Percentiles rank a stretch among this genome's conserved stretches.
Conservation (phyloP, 2,329 filamentous ascomycete species). For the Teratosphaeriaceae sp. region DNA sequence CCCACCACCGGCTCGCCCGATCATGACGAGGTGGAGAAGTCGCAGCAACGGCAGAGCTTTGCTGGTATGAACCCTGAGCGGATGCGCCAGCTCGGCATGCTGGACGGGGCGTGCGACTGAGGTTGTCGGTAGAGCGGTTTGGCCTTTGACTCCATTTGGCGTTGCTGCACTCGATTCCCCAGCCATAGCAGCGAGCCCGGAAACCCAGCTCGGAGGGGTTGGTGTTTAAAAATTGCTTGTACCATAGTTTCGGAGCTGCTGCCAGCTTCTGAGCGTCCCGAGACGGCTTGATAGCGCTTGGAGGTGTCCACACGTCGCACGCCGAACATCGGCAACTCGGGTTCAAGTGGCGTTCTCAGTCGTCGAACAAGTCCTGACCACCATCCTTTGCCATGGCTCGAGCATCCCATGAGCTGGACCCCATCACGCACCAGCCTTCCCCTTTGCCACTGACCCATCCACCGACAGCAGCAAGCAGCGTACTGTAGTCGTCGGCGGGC, state of each 20-base stretch:
- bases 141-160: neutral
- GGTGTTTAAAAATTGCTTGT: constrained; percentile 14
- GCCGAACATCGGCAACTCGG: too few relatives aligned
- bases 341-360: constrained; percentile 15
- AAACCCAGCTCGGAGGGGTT: too few relatives aligned
- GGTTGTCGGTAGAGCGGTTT: neutral
- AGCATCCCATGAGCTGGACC: constrained; percentile 59
- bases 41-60: constrained; percentile 18
- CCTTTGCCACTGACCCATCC: constrained; percentile 51
- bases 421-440: constrained; percentile 45
- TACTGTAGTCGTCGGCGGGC: constrained; percentile 53
- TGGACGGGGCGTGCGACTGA: constrained; percentile 14
- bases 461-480: constrained; percentile 58
- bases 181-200: neutral
- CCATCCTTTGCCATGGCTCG: constrained; percentile 48
- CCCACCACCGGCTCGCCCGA: constrained; percentile 32
- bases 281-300: neutral
- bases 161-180: neutral
- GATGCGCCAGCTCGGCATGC: constrained; percentile 27
- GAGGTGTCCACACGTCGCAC: too few relatives aligned
- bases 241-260: constrained; percentile 12
- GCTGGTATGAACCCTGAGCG: constrained; percentile 31
- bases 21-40: constrained; percentile 24
- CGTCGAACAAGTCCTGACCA: constrained; percentile 46
- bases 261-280: constrained; percentile 4